Conservation (phyloP, 257 asterid species). For the Striga asiatica region DNA sequence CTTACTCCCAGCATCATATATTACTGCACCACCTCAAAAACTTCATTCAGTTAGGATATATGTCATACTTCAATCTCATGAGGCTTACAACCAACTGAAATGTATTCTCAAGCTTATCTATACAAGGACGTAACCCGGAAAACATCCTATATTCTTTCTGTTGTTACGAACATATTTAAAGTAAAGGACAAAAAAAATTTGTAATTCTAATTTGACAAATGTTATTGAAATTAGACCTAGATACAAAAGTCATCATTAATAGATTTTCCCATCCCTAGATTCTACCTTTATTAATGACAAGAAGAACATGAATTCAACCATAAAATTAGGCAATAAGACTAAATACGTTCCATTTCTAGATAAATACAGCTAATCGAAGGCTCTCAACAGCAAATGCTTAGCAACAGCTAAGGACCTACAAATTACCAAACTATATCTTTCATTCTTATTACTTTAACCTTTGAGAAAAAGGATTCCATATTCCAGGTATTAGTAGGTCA, state of each 20-base stretch:
- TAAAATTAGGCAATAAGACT: not conserved
- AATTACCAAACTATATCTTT: no score
- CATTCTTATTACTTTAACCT: no score
- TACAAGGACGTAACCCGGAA: no score
- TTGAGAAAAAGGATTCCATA: not conserved
- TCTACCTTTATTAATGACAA: not conserved
- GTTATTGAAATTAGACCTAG: not conserved
- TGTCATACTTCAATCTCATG: no score
- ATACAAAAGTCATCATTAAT: not conserved
- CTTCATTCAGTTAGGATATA: no score
- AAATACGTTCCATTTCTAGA: not conserved
- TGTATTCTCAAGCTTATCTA: no score
- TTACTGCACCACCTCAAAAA: no score
- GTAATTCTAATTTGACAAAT: not conserved
- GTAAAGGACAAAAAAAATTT: not conserved
- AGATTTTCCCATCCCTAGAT: not conserved
- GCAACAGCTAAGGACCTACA: not conserved
- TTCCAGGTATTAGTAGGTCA: no score
- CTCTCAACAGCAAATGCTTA: constrained; percentile 6
- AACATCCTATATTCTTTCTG: not conserved
- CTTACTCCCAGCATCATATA: no score
- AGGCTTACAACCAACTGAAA: no score
- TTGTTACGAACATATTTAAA: not conserved
- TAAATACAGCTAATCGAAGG: not conserved
- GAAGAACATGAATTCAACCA: not conserved